phyloP scores from a whole-genome alignment of 2,329 filamentous ascomycete species.

The Gliomastix tumulicola region DNA sequence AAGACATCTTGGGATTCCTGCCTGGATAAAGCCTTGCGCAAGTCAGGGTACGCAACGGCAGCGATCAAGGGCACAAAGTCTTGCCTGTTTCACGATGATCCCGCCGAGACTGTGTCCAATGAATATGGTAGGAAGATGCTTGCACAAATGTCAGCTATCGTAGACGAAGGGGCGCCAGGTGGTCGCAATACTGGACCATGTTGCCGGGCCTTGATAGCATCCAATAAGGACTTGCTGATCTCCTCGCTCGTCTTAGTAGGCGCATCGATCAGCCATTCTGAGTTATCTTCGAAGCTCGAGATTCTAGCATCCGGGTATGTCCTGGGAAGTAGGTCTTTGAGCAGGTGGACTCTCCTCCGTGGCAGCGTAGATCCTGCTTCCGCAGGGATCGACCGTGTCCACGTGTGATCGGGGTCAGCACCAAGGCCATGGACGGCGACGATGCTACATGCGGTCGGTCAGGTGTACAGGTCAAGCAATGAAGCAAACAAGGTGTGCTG shows the following conservation, averaged over 20 bases:
- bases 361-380: too few species aligned
- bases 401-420: constrained; percentile 9
- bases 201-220: not conserved
- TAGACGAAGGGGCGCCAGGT: not conserved
- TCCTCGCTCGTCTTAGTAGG: constrained; percentile 9
- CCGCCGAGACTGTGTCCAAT: constrained; percentile 13
- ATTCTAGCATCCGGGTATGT: constrained; percentile 12
- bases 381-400: constrained; percentile 2
- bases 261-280: constrained; percentile 11
- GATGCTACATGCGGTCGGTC: constrained; percentile 6
- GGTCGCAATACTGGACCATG: not conserved
- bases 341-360: constrained; percentile 8
- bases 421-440: constrained; percentile 12
- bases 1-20: constrained; percentile 3
- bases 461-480: not conserved
- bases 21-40: constrained; percentile 3
- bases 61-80: not conserved
- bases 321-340: constrained; percentile 6
- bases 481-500: not conserved
- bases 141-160: not conserved
- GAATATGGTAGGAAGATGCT: constrained; percentile 11
- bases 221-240: constrained; percentile 7
- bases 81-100: constrained; percentile 12
- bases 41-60: not conserved
- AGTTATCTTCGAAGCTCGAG: constrained; percentile 11